Evolutionary conservation across 2,329 filamentous ascomycete genomes (phyloP), one percentile per base, ranked within the genome.

Genomic region (Colletotrichum chrysophilum): DNA sequence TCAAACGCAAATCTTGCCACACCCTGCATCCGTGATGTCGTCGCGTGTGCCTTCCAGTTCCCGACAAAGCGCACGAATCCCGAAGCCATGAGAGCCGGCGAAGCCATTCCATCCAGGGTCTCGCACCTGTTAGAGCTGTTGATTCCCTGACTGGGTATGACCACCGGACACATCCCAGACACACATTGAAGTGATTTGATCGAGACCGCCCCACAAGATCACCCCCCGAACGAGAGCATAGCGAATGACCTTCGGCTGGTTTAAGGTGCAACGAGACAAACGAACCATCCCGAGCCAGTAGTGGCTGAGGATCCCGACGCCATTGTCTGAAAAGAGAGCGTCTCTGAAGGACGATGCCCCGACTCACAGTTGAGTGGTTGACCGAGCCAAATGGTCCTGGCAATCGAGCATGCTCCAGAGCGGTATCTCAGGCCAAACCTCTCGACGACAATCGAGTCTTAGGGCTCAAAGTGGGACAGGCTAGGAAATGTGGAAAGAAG

Each of bases 1-100:
- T 74, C 30, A 56, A 14, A 64, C 14, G 52, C 38, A 58, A 24
- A 67, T 65, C 43, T 21, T 34, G 26, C 34, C 36, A 21, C 30
- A 28, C 58, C 24, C 71, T 56, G 66, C 56, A 74, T 74, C 66
- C 70, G 32, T 70, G 43, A 58, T 70, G 58, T 38, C 16, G 71
- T 38, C n/a, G 32, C 71, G 56, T 28, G 56, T 18, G 26, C 56
- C 56, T n/a, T 4, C 7, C 21, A 60, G 56, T 38, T 21, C 66
- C 69, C 58, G 28, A n/a, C 12, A 74, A 70, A 67, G 66, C 30
- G 38, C 55, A 32, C 56, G 28, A 28, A 32, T 60, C 56, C 2
- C 24, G 56, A 60, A 30, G 24, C 28, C 56, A 1, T 60, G 56
- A 0, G 52, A 56, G 56, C 24, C 56, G 56, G 18, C 56, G 28